Conservation (phyloP, 148 eudicot genomes). For the Arbutus unedo region DNA sequence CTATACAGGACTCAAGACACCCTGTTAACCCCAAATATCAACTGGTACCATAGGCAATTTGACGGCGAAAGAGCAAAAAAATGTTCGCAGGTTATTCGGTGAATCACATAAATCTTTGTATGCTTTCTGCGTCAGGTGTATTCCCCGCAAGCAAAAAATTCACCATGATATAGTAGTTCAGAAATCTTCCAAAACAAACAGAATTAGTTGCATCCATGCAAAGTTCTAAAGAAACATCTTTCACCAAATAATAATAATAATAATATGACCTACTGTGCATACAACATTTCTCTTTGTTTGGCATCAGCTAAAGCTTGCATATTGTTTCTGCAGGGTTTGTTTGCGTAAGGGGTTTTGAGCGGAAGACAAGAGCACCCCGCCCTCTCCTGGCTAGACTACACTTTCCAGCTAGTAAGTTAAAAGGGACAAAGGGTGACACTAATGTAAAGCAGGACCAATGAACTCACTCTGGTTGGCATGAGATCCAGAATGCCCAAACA, state of each 20-base stretch:
- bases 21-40: background rate
- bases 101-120: no score
- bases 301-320: background rate
- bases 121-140: no score
- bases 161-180: background rate
- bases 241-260: no score
- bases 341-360: conserved; percentile 75
- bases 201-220: conserved; percentile 13
- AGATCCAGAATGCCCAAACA: background rate
- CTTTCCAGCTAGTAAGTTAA: conserved; percentile 64
- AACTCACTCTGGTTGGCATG: background rate
- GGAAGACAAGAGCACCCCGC: conserved; percentile 59
- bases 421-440: conserved; percentile 30
- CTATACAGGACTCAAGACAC: background rate
- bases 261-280: background rate
- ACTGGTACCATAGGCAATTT: no score
- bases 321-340: conserved; percentile 12
- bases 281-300: background rate
- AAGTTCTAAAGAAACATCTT: background rate
- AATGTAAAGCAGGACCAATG: conserved; percentile 3
- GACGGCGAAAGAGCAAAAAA: no score
- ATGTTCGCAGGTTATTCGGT: no score
- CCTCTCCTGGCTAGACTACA: conserved; percentile 79
- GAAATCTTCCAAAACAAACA: background rate
- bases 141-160: background rate